Evolutionary conservation across 257 asterid genomes (phyloP).

Genomic region (Plantago elongata): DNA sequence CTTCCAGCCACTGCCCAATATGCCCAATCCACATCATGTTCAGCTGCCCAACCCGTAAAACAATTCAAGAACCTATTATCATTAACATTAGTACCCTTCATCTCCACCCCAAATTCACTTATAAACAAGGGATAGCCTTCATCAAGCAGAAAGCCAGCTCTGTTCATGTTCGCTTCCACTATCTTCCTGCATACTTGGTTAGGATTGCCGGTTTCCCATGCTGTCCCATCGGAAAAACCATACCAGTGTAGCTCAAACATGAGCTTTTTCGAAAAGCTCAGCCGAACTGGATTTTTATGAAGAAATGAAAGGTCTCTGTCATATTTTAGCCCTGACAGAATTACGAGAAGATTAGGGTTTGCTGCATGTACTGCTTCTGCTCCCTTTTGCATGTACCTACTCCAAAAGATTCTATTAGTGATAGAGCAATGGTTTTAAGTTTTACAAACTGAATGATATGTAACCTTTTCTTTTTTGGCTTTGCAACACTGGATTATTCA

Average conservation of each 20-base stretch:
- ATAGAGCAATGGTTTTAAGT: neutral
- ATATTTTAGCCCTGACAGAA: conserved; percentile 66
- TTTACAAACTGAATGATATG: neutral
- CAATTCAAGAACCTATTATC: conserved; percentile 84
- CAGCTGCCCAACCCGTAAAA: conserved; percentile 94
- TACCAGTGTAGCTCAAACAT: conserved; percentile 88
- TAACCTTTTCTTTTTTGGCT: neutral
- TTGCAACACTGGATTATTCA: no score
- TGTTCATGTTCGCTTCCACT: conserved; percentile 34
- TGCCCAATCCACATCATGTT: conserved; percentile 81
- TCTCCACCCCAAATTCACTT: conserved; percentile 83
- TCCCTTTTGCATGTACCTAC: conserved; percentile 77
- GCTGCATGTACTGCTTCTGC: conserved; percentile 90
- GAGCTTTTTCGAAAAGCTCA: conserved; percentile 55
- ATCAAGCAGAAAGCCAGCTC: conserved; percentile 56
- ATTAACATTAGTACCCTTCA: conserved; percentile 73
- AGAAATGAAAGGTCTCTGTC: conserved; percentile 75
- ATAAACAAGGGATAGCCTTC: conserved; percentile 86
- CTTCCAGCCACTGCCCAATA: conserved; percentile 86
- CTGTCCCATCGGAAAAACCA: conserved; percentile 66
- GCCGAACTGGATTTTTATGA: conserved; percentile 30
- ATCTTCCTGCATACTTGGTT: conserved; percentile 75
- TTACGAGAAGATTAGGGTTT: conserved; percentile 60
- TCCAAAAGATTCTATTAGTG: neutral
- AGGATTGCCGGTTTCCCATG: conserved; percentile 59